Conservation (phyloP, 2,329 filamentous ascomycete genomes). For the Cercospora berteroae region DNA sequence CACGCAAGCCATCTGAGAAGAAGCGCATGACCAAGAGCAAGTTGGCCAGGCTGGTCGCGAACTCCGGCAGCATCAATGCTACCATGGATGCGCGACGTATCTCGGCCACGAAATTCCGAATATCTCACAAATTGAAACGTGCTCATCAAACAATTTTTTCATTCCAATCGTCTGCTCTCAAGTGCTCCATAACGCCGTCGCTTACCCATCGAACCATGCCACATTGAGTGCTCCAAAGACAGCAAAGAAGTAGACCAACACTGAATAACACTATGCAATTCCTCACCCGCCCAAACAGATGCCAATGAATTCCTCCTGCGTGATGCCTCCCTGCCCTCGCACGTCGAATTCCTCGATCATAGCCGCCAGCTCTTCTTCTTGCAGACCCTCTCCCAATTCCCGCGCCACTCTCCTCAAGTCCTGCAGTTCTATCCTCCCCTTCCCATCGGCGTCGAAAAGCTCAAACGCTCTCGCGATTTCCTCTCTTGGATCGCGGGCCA, state of each 20-base stretch:
- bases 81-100: constrained; percentile 4
- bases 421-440: constrained; percentile 84
- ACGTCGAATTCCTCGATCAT: constrained; percentile 99
- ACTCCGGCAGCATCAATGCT: constrained; percentile 15
- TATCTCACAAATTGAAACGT: neutral
- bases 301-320: constrained; percentile 63
- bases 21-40: constrained; percentile 38
- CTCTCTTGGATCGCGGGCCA: constrained; percentile 79
- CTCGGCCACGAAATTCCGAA: too few species aligned
- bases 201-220: neutral
- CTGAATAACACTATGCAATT: neutral
- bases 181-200: constrained; percentile 9
- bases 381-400: constrained; percentile 87
- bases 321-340: constrained; percentile 79
- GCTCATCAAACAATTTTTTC: neutral
- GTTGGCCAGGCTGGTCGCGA: constrained; percentile 26
- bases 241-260: neutral
- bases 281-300: constrained; percentile 56
- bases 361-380: constrained; percentile 85
- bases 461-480: constrained; percentile 90
- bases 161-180: neutral
- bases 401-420: constrained; percentile 84
- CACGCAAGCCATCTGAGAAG: constrained; percentile 29
- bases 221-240: neutral
- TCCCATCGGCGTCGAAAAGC: constrained; percentile 88